These are phyloP conservation scores for Calonectria pseudoreteaudii DNA, from an alignment of 2,329 filamentous ascomycete genomes.

Conservation along the genomic window DNA sequence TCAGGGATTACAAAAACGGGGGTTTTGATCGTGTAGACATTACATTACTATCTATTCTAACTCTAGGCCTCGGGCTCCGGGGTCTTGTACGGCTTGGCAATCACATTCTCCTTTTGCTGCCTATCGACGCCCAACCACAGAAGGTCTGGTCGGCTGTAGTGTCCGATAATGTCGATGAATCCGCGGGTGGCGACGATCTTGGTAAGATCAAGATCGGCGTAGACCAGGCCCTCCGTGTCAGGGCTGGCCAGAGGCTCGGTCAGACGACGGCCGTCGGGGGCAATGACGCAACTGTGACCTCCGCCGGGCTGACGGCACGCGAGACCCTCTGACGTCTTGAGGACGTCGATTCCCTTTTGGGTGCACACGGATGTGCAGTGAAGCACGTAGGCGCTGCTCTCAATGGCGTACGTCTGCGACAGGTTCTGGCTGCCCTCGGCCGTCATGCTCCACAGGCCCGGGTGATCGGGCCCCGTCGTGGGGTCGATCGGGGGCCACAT, in stretches of 20 bases:
- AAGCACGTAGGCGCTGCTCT: conserved; percentile 66
- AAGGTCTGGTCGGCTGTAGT: conserved; percentile 52
- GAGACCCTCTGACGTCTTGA: conserved; percentile 54
- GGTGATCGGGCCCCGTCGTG: conserved; percentile 29
- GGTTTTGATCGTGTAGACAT: neutral
- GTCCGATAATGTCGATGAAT: conserved; percentile 52
- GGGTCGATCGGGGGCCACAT: conserved; percentile 56
- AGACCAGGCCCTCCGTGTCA: conserved; percentile 58
- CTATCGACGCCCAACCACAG: conserved; percentile 49
- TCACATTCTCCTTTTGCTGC: conserved; percentile 30
- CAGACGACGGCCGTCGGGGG: conserved; percentile 37
- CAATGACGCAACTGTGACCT: conserved; percentile 37
- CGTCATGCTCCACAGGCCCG: conserved; percentile 46
- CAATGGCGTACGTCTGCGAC: conserved; percentile 67
- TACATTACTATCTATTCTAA: conserved; percentile 1
- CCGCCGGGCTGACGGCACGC: conserved; percentile 35
- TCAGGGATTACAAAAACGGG: neutral
- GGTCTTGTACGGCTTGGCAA: conserved; percentile 25
- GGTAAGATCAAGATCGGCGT: conserved; percentile 61
- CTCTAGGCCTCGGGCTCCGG: neutral
- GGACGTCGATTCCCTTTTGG: conserved; percentile 53
- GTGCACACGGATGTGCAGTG: conserved; percentile 48
- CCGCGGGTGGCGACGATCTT: conserved; percentile 53
- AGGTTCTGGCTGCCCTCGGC: conserved; percentile 54
- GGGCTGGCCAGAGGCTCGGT: conserved; percentile 23